Percentiles rank a stretch among this genome's conserved stretches.
Evolutionary conservation across 768 basidiomycete genomes (phyloP).

Genomic region (Tephrocybe sp.): DNA sequence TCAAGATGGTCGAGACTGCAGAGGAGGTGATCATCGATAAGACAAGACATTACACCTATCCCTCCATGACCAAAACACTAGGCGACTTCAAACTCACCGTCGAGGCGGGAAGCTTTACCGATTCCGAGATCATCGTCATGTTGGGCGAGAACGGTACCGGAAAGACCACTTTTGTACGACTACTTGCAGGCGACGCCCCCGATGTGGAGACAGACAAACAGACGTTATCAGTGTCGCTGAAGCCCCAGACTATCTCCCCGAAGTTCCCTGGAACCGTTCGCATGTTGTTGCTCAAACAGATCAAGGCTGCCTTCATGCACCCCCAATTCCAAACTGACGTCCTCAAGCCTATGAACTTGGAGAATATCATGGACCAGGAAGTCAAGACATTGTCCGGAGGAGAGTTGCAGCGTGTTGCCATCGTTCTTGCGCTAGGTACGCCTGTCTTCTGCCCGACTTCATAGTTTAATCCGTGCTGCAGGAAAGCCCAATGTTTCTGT

Average conservation of each 20-base stretch:
- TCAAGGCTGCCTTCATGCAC: slow-evolving; percentile 96
- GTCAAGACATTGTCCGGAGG: slow-evolving; percentile 98
- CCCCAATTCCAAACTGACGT: slow-evolving; percentile 99
- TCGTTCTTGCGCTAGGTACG: slow-evolving; percentile 85
- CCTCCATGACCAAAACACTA: slow-evolving; percentile 95
- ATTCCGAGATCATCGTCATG: slow-evolving; percentile 99
- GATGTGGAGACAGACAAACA: slow-evolving; percentile 84
- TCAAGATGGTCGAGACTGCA: slow-evolving; percentile 97
- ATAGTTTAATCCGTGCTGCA: slow-evolving; percentile 17
- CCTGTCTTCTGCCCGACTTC: not conserved
- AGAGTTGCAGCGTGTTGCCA: slow-evolving; percentile 96
- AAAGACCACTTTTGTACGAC: slow-evolving; percentile 96
- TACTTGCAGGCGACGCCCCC: slow-evolving; percentile 91
- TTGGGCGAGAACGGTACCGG: slow-evolving; percentile 99
- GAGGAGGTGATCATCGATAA: slow-evolving; percentile 89
- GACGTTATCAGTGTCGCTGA: slow-evolving; percentile 85
- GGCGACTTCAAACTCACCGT: slow-evolving; percentile 96
- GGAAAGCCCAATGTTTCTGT: slow-evolving; percentile 81
- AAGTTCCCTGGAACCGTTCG: slow-evolving; percentile 98
- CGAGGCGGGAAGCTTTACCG: slow-evolving; percentile 88
- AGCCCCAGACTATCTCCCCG: slow-evolving; percentile 98
- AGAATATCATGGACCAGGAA: slow-evolving; percentile 95
- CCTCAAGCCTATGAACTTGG: slow-evolving; percentile 95
- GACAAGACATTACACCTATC: slow-evolving; percentile 89
- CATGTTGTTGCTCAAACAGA: slow-evolving; percentile 90